Base-by-base conservation (phyloP, 441 rosid genomes). In the Populus hybrid region DNA sequence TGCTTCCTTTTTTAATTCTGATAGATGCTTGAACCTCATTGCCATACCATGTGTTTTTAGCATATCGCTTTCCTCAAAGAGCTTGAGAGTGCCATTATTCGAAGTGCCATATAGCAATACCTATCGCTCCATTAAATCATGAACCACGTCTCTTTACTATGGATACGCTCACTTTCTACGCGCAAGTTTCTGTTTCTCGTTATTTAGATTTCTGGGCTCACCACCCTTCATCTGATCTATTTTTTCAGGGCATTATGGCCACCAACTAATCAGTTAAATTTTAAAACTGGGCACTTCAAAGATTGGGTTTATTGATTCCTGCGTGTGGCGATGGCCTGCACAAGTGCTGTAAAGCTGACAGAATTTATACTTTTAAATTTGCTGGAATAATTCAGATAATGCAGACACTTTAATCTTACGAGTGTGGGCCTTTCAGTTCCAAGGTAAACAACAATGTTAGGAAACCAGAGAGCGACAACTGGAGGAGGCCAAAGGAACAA, bases 401-500 rank as follows among this genome's bases (percentile, higher is more conserved):
- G 23, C 57, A 67, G 65, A 75, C 79, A 77, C 78, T 81, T 74
- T 76, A 79, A 82, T 76, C 59, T 75, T 70, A 40, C 4, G 70
- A 64, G n/a, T 59, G 79, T 72, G 40, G 79, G 80, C 76, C 79
- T 70, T 70, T 50, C 63, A 74, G 78, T 72, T 78, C 80, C 72
- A 78, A 70, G 69, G 10, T 67, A 70, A 77, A 77, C 66, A 75
- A 59, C 53, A 71, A 69, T 65, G 81, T 77, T 80, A 74, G 42
- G 79, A 53, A 76, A 78, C 70, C 74, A 79, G 75, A 82, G 81
- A 77, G 79, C 46, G 91, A 88, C 89, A 86, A 83, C 78, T 83
- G 85, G 83, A 75, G 88, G 77, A 82, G 77, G 87, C 84, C 81
- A 71, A 81, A 83, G 85, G 84, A 86, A 81, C 83, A 79, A 82